These are phyloP conservation scores for Coemansia asiatica DNA, from an alignment of 192 early-diverging fungal species.

Conservation along the genomic window DNA sequence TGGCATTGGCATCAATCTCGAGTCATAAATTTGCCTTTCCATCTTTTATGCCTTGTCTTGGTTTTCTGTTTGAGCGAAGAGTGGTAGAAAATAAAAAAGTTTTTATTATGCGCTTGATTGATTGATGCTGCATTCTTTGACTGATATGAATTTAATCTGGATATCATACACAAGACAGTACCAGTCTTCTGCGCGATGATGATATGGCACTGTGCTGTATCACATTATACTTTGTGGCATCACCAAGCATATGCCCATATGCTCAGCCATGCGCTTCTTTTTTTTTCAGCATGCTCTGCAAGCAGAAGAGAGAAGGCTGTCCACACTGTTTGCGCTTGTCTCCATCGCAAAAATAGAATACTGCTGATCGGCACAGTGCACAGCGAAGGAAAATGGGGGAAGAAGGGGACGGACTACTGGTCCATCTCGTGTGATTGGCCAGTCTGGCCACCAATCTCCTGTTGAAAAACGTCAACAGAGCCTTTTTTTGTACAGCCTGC, in stretches of 20 bases:
- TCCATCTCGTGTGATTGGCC: slow-evolving; percentile 2
- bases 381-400: neutral
- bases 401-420: slow-evolving; percentile 1
- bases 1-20: slow-evolving; percentile 85
- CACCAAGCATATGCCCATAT: neutral
- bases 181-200: no score
- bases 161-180: no score
- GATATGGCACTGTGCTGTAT: neutral
- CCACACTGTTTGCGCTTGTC: neutral
- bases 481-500: neutral
- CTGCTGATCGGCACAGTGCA: neutral
- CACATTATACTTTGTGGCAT: no score
- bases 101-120: neutral
- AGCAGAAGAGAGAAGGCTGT: no score
- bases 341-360: neutral
- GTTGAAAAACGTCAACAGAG: slow-evolving; percentile 1
- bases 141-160: no score
- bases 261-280: neutral
- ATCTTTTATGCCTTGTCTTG: neutral
- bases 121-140: no score
- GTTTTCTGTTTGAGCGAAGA: neutral
- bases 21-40: slow-evolving; percentile 60
- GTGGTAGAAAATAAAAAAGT: neutral
- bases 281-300: neutral
- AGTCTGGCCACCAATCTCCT: slow-evolving; percentile 1